Evolutionary conservation across 495 filamentous ascomycete species (phyloP), one percentile per base, ranked within the genome.

Genomic region (Trichodelitschia bisporula): DNA sequence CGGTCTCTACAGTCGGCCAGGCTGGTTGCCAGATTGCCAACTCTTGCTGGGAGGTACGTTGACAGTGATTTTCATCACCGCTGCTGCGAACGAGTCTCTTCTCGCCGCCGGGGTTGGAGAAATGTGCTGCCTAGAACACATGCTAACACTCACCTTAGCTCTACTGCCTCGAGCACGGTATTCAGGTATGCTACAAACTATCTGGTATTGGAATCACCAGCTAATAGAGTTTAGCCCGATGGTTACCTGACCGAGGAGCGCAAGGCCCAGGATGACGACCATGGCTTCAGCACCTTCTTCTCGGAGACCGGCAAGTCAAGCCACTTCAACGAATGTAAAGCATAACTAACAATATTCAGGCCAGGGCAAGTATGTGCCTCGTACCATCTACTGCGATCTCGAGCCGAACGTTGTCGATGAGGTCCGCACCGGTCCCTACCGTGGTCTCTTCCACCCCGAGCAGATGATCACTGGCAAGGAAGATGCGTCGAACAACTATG

Each of bases 1-100:
- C 17, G 30, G 41, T 48, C 46, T 50, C 34, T 55, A 62, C 48
- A 97, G 86, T 97, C 60, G 86, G 86, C 59, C 86, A 97, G 67
- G 86, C 86, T 51, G 86, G 86, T 73, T 93, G 89, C 68, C 86
- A 97, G 57, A 97, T 97, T 54, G 86, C 83, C 56, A 97, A 97
- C 62, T 86, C 89, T 41, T 97, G 89, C 70, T 97, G 86, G 86
- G 86, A 97, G 83, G 86, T 97, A 64, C 57, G 75, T 56, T 23
- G 31, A 28, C 31, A 9, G 28, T 1, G 6, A n/a, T n/a, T 20
- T 26, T 2, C 12, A 30, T 29, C 26, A 26, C 25, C 19, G 19
- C 26, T 9, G 6, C 21, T 24, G 18, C 11, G 4, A 20, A 33
- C 25, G 31, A 31, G n/a, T n/a, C 18, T 10, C 18, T n/a, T 21